Evolutionary conservation across 73 alveolate species (phyloP), one percentile per base, ranked within the genome.

Genomic region (Paramecium primaurelia): DNA sequence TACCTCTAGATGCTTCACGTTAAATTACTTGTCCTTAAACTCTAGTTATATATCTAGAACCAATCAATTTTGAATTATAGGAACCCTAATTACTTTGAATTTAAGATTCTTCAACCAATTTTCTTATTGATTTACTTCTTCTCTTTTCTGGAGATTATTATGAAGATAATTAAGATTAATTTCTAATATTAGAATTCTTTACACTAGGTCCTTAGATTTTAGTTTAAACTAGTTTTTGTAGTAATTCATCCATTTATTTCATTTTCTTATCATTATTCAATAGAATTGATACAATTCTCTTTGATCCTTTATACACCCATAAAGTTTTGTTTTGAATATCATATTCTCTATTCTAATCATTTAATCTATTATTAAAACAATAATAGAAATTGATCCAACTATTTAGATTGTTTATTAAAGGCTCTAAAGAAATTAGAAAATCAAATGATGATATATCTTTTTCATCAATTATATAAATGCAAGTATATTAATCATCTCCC

Each of bases 21-120:
- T 80, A 44, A 44, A 44, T 47, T 28, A 80, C 37, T 47, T 49
- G 0, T 3, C 77, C 91, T 80, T 80, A 47, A 0, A 80, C 91
- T 42, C 51, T 80, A 2, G 91, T 80, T 18, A 18, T 25, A 54
- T 54, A 54, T 54, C 69, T 6, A 18, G 69, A 54, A 54, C 69
- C 69, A 6, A 80, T 49, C 22, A 77, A 38, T 42, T 59, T 77
- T 1, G 75, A 36, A 20, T 22, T 22, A 14, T 71, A 32, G 12
- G 6, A 9, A 34, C 20, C 25, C 6, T 16, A 59, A 64, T 26
- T 64, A 6, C 6, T 49, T 0, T 59, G 47, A 22, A 25, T 38
- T 47, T 44, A 44, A 5, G 91, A 25, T 47, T 80, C 91, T 36
- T 80, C 91, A 80, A 80, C 91, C 28, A 80, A 44, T 22, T 73